phyloP scores from a whole-genome alignment of 164 flowering plant genomes.

The Kingdonia uniflora region DNA sequence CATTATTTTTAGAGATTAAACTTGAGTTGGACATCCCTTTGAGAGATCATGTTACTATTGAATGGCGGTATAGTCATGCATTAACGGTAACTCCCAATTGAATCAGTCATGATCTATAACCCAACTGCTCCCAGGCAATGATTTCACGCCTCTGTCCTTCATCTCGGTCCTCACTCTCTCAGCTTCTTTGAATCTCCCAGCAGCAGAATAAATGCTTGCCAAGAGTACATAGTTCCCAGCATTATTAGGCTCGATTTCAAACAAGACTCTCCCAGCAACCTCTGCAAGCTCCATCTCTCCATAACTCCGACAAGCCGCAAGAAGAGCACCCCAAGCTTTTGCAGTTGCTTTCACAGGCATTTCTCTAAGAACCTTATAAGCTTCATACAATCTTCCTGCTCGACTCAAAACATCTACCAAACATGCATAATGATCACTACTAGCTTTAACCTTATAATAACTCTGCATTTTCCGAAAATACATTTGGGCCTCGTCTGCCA shows the following conservation, averaged over 20 bases:
- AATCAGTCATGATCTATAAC: conserved; percentile 12
- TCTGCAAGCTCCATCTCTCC: conserved; percentile 65
- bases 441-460: conserved; percentile 33
- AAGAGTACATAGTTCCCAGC: conserved; percentile 52
- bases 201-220: conserved; percentile 42
- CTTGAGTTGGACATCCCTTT: too few relatives aligned
- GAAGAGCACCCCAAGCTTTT: conserved; percentile 77
- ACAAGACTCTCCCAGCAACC: conserved; percentile 46
- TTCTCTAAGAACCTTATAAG: conserved; percentile 38
- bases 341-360: conserved; percentile 56
- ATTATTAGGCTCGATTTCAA: conserved; percentile 62
- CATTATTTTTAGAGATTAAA: too few relatives aligned
- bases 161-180: conserved; percentile 47
- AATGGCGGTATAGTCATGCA: too few relatives aligned
- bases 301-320: conserved; percentile 54
- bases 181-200: conserved; percentile 54
- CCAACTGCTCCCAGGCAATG: conserved; percentile 64
- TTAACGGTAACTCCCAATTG: background rate
- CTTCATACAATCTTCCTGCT: conserved; percentile 58
- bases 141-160: conserved; percentile 42
- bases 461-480: conserved; percentile 28
- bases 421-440: conserved; percentile 52
- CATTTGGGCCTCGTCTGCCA: conserved; percentile 48
- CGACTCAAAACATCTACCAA: conserved; percentile 62
- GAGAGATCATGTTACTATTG: too few relatives aligned